These are phyloP conservation scores for Chimonanthus salicifolius DNA, from an alignment of 164 flowering plant species.

Conservation along the genomic window DNA sequence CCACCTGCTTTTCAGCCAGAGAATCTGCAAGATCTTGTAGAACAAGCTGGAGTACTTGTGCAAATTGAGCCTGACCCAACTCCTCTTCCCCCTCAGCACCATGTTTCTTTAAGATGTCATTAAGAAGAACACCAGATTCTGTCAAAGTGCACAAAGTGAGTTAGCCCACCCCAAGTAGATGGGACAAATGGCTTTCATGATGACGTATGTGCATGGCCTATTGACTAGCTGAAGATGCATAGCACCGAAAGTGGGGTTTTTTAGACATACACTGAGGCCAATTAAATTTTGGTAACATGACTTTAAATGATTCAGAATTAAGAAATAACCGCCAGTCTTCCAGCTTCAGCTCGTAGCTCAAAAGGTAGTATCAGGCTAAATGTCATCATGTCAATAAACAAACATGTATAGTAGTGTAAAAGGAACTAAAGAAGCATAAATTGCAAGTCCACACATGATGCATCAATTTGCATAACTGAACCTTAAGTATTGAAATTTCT, in stretches of 20 bases:
- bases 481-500: no score
- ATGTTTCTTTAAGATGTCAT: slow-evolving; percentile 57
- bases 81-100: slow-evolving; percentile 56
- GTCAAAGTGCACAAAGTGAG: neutral
- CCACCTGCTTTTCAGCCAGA: slow-evolving; percentile 38
- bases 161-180: neutral
- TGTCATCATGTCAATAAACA: neutral
- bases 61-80: slow-evolving; percentile 79
- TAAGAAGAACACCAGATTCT: slow-evolving; percentile 26
- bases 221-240: neutral
- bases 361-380: neutral
- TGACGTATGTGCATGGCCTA: neutral
- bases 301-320: neutral
- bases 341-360: neutral
- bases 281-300: neutral
- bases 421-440: neutral
- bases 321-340: neutral
- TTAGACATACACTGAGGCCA: neutral
- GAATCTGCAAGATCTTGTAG: slow-evolving; percentile 61
- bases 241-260: neutral
- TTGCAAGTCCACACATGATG: neutral
- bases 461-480: no score
- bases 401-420: neutral
- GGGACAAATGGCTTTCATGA: neutral
- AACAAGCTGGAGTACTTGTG: slow-evolving; percentile 53